Evolutionary conservation across 352 stramenopile species (phyloP).

Genomic region (Globisporangium radiosum): DNA sequence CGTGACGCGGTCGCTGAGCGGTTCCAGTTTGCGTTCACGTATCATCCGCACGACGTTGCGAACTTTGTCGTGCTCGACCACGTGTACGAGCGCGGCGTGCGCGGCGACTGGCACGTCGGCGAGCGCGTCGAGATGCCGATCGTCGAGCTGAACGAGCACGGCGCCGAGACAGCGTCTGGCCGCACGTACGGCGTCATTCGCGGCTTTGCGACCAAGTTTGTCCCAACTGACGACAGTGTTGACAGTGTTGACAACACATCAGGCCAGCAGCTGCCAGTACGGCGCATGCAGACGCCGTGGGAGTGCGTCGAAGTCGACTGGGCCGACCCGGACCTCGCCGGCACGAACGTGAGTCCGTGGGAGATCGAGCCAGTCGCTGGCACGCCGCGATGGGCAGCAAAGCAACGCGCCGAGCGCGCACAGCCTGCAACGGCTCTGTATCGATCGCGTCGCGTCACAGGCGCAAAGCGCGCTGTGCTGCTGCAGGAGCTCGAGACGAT

Average conservation of each 20-base stretch:
- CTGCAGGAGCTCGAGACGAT: conserved; percentile 53
- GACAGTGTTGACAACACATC: too few relatives aligned
- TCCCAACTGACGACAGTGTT: not conserved
- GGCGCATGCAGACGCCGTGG: conserved; percentile 49
- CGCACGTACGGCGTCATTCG: conserved; percentile 60
- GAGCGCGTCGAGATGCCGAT: conserved; percentile 74
- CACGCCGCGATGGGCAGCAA: conserved; percentile 25
- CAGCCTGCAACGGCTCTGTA: conserved; percentile 31
- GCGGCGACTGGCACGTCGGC: conserved; percentile 53
- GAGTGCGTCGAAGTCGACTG: conserved; percentile 69
- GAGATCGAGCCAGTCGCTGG: conserved; percentile 56
- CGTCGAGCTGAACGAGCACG: conserved; percentile 55
- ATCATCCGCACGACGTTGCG: conserved; percentile 72
- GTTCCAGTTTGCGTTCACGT: conserved; percentile 59
- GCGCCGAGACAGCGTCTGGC: conserved; percentile 47
- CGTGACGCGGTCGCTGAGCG: conserved; percentile 30
- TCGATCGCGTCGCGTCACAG: conserved; percentile 43
- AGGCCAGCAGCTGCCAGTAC: not conserved
- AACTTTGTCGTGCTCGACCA: conserved; percentile 87
- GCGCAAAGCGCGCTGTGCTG: conserved; percentile 36
- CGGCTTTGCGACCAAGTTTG: conserved; percentile 28
- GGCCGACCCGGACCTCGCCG: conserved; percentile 66
- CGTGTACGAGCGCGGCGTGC: conserved; percentile 72
- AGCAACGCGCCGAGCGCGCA: conserved; percentile 32
- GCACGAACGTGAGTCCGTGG: conserved; percentile 68